A percentile compares a stretch with the other conserved stretches of the same genome.
These are phyloP conservation scores for Discostella stelligeroides DNA, from an alignment of 108 stramenopile species.

Conservation along the genomic window DNA sequence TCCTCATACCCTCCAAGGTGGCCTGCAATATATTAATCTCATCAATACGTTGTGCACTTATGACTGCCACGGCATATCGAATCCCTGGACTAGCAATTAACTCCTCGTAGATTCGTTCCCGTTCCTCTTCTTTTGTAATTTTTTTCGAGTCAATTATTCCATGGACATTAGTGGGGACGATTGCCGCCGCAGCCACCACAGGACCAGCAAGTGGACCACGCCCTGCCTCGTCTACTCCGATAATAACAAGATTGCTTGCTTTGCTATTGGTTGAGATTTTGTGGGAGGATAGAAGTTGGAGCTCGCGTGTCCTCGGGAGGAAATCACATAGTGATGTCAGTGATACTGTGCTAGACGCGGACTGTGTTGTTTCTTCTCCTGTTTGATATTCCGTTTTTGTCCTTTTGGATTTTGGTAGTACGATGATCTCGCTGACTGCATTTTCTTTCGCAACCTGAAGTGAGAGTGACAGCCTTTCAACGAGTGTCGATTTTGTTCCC, in stretches of 20 bases:
- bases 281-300: constrained; percentile 17
- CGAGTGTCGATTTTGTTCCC: constrained; percentile 19
- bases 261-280: background rate
- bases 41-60: constrained; percentile 91
- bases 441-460: background rate
- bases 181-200: constrained; percentile 79
- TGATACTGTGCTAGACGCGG: constrained; percentile 6
- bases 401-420: constrained; percentile 5
- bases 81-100: constrained; percentile 60
- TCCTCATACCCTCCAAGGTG: constrained; percentile 87
- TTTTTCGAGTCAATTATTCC: constrained; percentile 94
- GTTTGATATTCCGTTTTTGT: background rate
- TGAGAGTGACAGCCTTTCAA: constrained; percentile 5
- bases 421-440: background rate
- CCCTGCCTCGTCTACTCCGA: constrained; percentile 97
- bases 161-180: constrained; percentile 61
- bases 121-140: constrained; percentile 81
- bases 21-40: constrained; percentile 98
- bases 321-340: constrained; percentile 1
- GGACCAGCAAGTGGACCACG: constrained; percentile 97
- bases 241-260: constrained; percentile 37
- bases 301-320: constrained; percentile 40
- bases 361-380: constrained; percentile 5
- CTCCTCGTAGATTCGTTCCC: constrained; percentile 55
- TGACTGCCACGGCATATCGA: constrained; percentile 79